A percentile compares a stretch with the other conserved stretches of the same genome.
Conservation (phyloP, 768 basidiomycete species). For the Heimioporus sp. region DNA sequence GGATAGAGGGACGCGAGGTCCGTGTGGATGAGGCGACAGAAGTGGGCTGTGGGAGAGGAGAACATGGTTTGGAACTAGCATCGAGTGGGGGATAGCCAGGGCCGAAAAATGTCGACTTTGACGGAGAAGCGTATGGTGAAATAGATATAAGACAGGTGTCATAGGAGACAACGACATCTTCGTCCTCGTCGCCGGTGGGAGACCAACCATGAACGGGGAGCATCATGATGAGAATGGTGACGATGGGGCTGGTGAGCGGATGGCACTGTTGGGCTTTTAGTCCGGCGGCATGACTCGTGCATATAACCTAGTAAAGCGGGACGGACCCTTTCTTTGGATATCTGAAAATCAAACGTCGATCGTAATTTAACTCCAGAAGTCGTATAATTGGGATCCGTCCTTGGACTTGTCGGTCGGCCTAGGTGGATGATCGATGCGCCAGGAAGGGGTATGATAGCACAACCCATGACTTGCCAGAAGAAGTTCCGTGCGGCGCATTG, state of each 20-base stretch:
- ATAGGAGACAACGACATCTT: constrained; percentile 25
- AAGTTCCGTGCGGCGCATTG: no score
- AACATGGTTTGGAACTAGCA: neutral
- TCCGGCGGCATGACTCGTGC: neutral
- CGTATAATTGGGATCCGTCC: no score
- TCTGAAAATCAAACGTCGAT: constrained; percentile 14
- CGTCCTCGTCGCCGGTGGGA: constrained; percentile 25
- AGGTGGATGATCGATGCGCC: no score
- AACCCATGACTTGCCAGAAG: no score
- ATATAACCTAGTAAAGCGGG: neutral
- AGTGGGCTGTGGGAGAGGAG: neutral
- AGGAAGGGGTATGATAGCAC: no score
- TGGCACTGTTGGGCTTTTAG: constrained; percentile 5
- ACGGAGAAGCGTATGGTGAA: constrained; percentile 1
- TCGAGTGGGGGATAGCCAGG: constrained; percentile 17
- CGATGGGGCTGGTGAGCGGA: neutral
- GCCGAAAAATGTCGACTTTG: constrained; percentile 1
- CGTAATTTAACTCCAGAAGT: neutral
- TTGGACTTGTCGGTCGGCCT: no score
- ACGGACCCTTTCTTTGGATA: constrained; percentile 3
- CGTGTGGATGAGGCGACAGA: neutral
- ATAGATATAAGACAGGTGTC: constrained; percentile 1
- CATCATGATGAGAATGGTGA: constrained; percentile 4
- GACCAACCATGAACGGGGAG: constrained; percentile 26
- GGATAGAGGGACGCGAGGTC: constrained; percentile 8